phyloP scores from a whole-genome alignment of 2,329 filamentous ascomycete genomes.

The Juglanconis juglandina region DNA sequence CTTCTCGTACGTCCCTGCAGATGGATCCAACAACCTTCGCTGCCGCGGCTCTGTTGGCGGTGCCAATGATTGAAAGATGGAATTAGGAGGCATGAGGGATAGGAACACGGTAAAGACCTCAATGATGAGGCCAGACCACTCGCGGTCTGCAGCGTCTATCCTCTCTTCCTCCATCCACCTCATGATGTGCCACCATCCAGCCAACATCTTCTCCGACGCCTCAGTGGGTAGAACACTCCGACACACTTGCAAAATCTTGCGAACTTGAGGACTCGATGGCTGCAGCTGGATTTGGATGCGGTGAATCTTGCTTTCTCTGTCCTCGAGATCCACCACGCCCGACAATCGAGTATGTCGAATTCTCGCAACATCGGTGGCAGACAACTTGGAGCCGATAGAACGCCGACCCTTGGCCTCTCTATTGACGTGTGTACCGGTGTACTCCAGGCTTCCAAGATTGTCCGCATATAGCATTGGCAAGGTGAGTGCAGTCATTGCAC shows the following conservation, averaged over 20 bases:
- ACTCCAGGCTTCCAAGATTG: slow-evolving; percentile 58
- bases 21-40: slow-evolving; percentile 33
- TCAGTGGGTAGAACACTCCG: slow-evolving; percentile 60
- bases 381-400: slow-evolving; percentile 43
- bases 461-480: slow-evolving; percentile 59
- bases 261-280: slow-evolving; percentile 60
- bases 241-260: slow-evolving; percentile 58
- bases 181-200: slow-evolving; percentile 71
- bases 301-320: slow-evolving; percentile 60
- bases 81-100: slow-evolving; percentile 41
- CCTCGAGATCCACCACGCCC: slow-evolving; percentile 64
- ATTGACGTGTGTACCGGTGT: slow-evolving; percentile 47
- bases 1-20: slow-evolving; percentile 26
- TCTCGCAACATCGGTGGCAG: slow-evolving; percentile 46
- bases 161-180: slow-evolving; percentile 60
- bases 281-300: slow-evolving; percentile 66
- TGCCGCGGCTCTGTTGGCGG: slow-evolving; percentile 25
- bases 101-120: slow-evolving; percentile 63
- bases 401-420: slow-evolving; percentile 49
- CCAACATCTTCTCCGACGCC: slow-evolving; percentile 58
- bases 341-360: slow-evolving; percentile 56
- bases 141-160: slow-evolving; percentile 46
- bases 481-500: slow-evolving; percentile 62
- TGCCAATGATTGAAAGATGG: not conserved
- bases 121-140: slow-evolving; percentile 68